Evolutionary conservation across 2,329 filamentous ascomycete species (phyloP).

Genomic region (Thyridium curvatum): DNA sequence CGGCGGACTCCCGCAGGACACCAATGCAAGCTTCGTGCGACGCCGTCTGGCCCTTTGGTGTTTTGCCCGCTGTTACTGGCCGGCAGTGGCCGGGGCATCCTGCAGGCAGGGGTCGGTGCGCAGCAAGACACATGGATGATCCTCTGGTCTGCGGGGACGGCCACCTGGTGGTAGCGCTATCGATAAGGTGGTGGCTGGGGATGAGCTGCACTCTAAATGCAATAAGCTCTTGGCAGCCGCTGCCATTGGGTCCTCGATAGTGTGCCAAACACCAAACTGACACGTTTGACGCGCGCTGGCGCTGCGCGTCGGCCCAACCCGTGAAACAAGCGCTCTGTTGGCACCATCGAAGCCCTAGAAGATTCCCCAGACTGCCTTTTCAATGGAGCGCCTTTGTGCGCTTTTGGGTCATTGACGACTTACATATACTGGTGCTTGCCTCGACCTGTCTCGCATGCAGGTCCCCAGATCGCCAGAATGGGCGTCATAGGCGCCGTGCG

Average conservation of each 20-base stretch:
- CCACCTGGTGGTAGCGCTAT: constrained; percentile 17
- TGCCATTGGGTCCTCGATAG: no score
- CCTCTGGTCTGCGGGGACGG: constrained; percentile 6
- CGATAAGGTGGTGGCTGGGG: constrained; percentile 12
- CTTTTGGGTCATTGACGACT: neutral
- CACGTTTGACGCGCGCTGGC: constrained; percentile 13
- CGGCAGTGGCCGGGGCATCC: neutral
- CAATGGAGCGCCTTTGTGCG: neutral
- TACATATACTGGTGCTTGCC: neutral
- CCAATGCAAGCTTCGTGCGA: constrained; percentile 15
- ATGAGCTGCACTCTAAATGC: constrained; percentile 3
- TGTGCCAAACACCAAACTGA: constrained; percentile 12
- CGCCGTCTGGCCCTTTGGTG: constrained; percentile 3
- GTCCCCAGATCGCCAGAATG: no score
- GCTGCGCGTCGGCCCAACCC: constrained; percentile 1
- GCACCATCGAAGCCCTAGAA: neutral
- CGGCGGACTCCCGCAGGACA: constrained; percentile 10
- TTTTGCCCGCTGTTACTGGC: constrained; percentile 9
- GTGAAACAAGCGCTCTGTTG: constrained; percentile 11
- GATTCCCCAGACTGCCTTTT: no score
- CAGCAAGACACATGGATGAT: constrained; percentile 1
- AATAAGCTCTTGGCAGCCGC: constrained; percentile 4
- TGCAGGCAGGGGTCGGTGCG: neutral
- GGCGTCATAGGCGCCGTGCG: no score
- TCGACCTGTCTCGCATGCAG: no score